Evolutionary conservation across 768 basidiomycete species (phyloP), one percentile per base, ranked within the genome.

Genomic region (Myochromella boudieri): DNA sequence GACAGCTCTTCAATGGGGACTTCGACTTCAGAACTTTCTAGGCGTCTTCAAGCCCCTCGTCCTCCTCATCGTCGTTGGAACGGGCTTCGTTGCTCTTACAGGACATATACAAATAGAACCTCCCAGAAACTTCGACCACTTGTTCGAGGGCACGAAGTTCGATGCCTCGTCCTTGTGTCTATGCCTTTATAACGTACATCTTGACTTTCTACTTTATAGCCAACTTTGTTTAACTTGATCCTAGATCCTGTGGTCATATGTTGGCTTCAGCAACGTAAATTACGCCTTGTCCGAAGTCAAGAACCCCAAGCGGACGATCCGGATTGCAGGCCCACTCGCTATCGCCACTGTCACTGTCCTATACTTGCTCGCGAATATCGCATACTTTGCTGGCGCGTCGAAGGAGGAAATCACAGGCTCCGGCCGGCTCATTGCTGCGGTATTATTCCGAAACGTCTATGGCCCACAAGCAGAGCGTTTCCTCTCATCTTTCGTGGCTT

Each of bases 251-350:
- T 67, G 68, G 67, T 70, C 71, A 2, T 85, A 75, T 56, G 68
- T 74, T 28, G 85, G 86, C 1, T 87, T 81, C 60, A 78, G 75
- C 25, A 85, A 83, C 52, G 81, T 77, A 24, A 86, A 87, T 58
- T 87, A 86, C 53, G 81, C 79, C 0, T 68, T 87, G 10, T 75
- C 77, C 1, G 85, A 88, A 48, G 71, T 85, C 8, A 73, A 73
- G 37, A 70, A 87, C 49, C 87, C 86, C 0, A 65, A 76, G 5
- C 72, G 76, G 17, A 87, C 84, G 0, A 68, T 90, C 54, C 76
- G 76, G 46, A 69, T 75, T n/a, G 85, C 85, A 0, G 83, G 78
- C 2, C 82, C 86, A 4, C 62, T 83, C 1, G 84, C 83, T 0
- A 73, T 88, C 46, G 48, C 59, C 5, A 65, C 74, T 10, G 78